Percentiles rank a stretch among this genome's conserved stretches.
Evolutionary conservation across 305 asterid species (phyloP).

Genomic region (Fraxinus ornus): DNA sequence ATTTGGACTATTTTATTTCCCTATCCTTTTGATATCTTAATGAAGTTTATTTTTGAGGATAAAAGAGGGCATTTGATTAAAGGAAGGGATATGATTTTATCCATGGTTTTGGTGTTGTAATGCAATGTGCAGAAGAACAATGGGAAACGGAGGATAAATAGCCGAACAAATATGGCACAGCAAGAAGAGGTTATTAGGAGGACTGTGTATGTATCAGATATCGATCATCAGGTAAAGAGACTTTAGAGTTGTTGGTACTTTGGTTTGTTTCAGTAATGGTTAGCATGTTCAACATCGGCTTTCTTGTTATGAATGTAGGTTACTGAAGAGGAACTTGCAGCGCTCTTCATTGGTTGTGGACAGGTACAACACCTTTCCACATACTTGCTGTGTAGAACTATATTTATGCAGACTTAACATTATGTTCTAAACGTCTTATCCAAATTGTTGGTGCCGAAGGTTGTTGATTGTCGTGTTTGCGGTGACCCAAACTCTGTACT

Average conservation of each 20-base stretch:
- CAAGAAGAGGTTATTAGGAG: slow-evolving; percentile 89
- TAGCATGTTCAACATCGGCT: slow-evolving; percentile 4
- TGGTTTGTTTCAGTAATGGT: background rate
- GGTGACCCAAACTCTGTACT: slow-evolving; percentile 96
- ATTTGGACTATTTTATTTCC: background rate
- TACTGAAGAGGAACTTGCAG: slow-evolving; percentile 96
- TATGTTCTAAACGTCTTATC: slow-evolving; percentile 9
- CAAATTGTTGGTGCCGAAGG: slow-evolving; percentile 44
- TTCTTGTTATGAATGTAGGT: slow-evolving; percentile 49
- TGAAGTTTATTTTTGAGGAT: background rate
- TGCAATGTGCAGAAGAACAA: slow-evolving; percentile 63
- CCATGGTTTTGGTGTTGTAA: slow-evolving; percentile 21
- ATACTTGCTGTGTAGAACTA: slow-evolving; percentile 5
- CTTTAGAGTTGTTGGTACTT: background rate
- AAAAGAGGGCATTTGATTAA: slow-evolving; percentile 7
- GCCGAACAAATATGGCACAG: slow-evolving; percentile 91
- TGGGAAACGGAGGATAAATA: slow-evolving; percentile 72
- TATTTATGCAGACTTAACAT: background rate
- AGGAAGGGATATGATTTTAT: slow-evolving; percentile 22
- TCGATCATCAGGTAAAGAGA: slow-evolving; percentile 87
- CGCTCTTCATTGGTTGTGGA: slow-evolving; percentile 80
- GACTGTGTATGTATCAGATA: slow-evolving; percentile 93
- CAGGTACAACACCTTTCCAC: slow-evolving; percentile 45
- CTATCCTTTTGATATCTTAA: background rate
- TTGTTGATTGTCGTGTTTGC: slow-evolving; percentile 88